phyloP scores from a whole-genome alignment of 2,329 filamentous ascomycete genomes.

The Canariomyces notabilis region DNA sequence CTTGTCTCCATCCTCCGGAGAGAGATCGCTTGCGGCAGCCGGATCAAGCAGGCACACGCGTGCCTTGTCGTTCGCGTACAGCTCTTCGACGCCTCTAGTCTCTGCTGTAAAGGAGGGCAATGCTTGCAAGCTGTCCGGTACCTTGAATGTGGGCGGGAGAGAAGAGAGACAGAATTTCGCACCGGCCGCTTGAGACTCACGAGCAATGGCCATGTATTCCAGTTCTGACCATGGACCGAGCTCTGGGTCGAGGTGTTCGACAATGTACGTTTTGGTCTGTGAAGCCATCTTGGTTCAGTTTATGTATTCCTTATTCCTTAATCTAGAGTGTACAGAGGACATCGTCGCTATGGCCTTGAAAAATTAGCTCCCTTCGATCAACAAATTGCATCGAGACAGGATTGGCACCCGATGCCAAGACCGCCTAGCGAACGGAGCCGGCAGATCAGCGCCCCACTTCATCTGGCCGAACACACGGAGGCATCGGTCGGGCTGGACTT shows the following conservation, averaged over 20 bases:
- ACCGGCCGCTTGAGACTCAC: constrained; percentile 64
- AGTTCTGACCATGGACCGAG: constrained; percentile 90
- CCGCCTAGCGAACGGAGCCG: constrained; percentile 9
- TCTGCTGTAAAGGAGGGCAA: constrained; percentile 66
- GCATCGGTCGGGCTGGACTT: background rate
- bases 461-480: background rate
- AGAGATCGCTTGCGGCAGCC: constrained; percentile 71
- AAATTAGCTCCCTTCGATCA: constrained; percentile 11
- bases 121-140: constrained; percentile 53
- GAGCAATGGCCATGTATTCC: constrained; percentile 84
- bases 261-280: constrained; percentile 70
- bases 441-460: constrained; percentile 6
- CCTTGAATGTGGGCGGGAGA: constrained; percentile 62
- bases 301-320: no score
- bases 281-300: background rate
- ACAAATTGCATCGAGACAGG: no score
- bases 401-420: constrained; percentile 15
- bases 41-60: constrained; percentile 88
- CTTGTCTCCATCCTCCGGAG: constrained; percentile 70
- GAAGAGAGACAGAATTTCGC: constrained; percentile 78
- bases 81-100: constrained; percentile 71
- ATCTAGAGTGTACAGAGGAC: no score
- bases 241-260: constrained; percentile 94
- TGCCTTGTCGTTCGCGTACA: constrained; percentile 68
- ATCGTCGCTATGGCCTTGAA: no score